Base-by-base conservation (phyloP, 116 monocot species). In the Thalassia testudinum region DNA sequence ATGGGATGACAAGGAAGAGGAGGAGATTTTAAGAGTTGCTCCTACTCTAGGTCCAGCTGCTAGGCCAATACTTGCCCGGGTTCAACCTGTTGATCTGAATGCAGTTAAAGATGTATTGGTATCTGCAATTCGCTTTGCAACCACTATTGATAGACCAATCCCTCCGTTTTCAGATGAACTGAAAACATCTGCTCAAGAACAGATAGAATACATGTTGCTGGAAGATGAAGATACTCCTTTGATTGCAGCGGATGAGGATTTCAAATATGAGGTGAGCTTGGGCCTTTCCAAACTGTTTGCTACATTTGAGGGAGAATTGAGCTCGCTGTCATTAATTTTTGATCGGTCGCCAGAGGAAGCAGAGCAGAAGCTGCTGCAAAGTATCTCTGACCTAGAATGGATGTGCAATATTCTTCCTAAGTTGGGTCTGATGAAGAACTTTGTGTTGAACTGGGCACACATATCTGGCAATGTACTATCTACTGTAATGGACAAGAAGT, bases 1-100 rank as follows among this genome's bases (percentile, higher is more conserved):
- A 37, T 93, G 93, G 93, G 87, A 93, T 21, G 83, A 93, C 43
- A 77, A 87, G 21, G 93, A 93, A 60, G 93, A 93, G 64, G 93
- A 93, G 29, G 87, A 87, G 22, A 80, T 93, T 49, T 28, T 87
- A 28, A 80, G 69, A 50, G 49, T 78, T 34, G 62, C 69, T 56
- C 75, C 69, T 27, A 56, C 45, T 12, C 73, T 93, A 24, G 93
- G 93, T 6, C 54, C 75, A 8, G 61, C 42, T 38, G 77, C 78
- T 5, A 34, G 48, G 14, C 64, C 75, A 0, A 60, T 93, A 30
- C 50, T 93, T 52, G 77, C 80, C 14, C 67, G 93, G 1, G 53
- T 93, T 16, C 70, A 78, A 38, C 80, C 83, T 17, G 75, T 80
- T 4, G 58, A 75, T 69, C 27, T 54, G 22, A 74, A 66, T 67